phyloP scores from a whole-genome alignment of 2,329 filamentous ascomycete species.

The Monilinia fructigena region DNA sequence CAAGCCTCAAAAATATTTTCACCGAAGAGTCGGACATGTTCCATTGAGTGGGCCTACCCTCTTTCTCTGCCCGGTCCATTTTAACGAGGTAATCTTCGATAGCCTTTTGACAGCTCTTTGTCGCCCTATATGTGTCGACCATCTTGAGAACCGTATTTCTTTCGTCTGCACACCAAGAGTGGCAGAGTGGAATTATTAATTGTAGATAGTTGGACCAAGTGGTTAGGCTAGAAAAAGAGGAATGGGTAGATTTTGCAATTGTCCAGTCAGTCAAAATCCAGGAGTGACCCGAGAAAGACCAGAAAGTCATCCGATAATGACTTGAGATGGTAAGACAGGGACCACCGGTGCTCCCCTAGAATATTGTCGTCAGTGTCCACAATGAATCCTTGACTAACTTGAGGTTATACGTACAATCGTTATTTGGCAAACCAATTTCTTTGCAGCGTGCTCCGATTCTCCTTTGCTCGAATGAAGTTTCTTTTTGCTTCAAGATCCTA shows the following conservation, averaged over 20 bases:
- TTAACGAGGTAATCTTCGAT: background rate
- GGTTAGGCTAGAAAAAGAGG: background rate
- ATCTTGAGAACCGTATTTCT: background rate
- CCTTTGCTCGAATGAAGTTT: background rate
- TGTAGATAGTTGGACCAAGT: constrained; percentile 6
- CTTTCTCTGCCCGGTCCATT: background rate
- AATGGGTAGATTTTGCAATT: background rate
- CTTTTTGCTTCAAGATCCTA: background rate
- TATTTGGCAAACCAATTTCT: constrained; percentile 5
- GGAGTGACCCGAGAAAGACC: no score
- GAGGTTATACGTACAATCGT: constrained; percentile 14
- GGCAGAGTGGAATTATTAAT: background rate
- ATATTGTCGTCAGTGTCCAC: background rate
- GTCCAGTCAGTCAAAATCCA: no score
- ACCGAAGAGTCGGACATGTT: background rate
- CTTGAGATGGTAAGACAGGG: constrained; percentile 7
- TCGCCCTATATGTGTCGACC: background rate
- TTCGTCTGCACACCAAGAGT: background rate
- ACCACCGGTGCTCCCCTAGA: background rate
- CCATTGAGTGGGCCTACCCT: constrained; percentile 1
- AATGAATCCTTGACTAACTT: background rate
- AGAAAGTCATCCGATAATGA: no score
- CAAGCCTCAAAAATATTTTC: background rate
- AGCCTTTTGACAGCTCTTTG: background rate
- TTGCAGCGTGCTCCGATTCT: background rate